phyloP scores from a whole-genome alignment of 2,329 filamentous ascomycete genomes.

The Scolecobasidium constrictum region DNA sequence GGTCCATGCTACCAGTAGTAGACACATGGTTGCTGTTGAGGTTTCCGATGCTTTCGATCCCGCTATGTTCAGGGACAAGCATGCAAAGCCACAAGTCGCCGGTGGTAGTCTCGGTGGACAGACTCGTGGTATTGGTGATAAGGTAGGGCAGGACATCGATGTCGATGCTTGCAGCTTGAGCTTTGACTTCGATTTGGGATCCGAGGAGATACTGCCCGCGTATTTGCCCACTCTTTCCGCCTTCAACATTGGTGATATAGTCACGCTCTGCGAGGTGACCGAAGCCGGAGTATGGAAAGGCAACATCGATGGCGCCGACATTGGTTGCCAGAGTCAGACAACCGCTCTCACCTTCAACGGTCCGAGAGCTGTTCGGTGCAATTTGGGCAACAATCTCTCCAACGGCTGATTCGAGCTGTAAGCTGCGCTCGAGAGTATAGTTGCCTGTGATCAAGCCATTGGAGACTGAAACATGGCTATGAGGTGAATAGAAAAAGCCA shows the following conservation, averaged over 20 bases:
- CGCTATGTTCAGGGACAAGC: neutral
- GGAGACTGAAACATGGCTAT: neutral
- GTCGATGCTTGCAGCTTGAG: neutral
- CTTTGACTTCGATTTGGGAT: neutral
- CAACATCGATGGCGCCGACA: neutral
- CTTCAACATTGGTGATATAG: neutral
- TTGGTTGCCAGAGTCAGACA: neutral
- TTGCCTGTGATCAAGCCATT: neutral
- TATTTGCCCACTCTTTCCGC: neutral
- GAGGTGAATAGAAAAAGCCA: neutral
- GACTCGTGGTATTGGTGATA: neutral
- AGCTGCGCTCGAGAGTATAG: neutral
- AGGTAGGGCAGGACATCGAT: neutral
- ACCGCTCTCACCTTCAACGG: neutral
- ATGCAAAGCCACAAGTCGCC: neutral
- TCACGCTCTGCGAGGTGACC: neutral
- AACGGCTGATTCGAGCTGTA: neutral
- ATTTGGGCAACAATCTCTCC: neutral
- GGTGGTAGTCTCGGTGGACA: neutral
- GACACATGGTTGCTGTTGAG: neutral
- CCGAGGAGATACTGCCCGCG: neutral
- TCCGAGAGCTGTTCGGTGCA: neutral
- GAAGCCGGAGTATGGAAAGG: neutral
- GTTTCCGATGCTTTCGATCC: neutral
- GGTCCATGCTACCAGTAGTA: neutral